phyloP scores from a whole-genome alignment of 768 basidiomycete species.

The Calocybe indica region DNA sequence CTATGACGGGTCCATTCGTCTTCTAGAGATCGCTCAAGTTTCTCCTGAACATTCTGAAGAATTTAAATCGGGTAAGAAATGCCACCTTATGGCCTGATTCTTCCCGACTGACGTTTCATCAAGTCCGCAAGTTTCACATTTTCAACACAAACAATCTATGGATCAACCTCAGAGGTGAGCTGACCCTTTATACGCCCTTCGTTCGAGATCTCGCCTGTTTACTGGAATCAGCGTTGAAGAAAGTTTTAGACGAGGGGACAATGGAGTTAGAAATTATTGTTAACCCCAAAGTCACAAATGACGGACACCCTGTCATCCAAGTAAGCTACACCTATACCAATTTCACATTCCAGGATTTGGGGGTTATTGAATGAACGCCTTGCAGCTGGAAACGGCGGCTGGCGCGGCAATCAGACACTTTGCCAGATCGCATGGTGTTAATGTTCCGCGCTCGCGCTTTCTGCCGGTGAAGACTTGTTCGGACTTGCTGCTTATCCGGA shows the following conservation, averaged over 20 bases:
- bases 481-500: slow-evolving; percentile 68
- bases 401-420: slow-evolving; percentile 95
- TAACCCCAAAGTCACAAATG: slow-evolving; percentile 84
- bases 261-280: slow-evolving; percentile 95
- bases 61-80: slow-evolving; percentile 67
- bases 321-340: slow-evolving; percentile 16
- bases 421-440: slow-evolving; percentile 52
- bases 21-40: slow-evolving; percentile 93
- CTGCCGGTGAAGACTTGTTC: slow-evolving; percentile 71
- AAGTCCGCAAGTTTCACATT: slow-evolving; percentile 88
- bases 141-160: slow-evolving; percentile 86
- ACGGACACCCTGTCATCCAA: slow-evolving; percentile 83
- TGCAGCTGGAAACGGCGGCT: slow-evolving; percentile 83
- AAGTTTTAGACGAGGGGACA: slow-evolving; percentile 78
- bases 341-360: not conserved
- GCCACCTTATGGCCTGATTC: not conserved
- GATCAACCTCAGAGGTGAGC: slow-evolving; percentile 67
- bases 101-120: slow-evolving; percentile 1
- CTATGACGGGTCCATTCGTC: slow-evolving; percentile 81
- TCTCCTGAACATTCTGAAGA: slow-evolving; percentile 91
- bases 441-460: slow-evolving; percentile 80
- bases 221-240: slow-evolving; percentile 64
- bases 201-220: not conserved
- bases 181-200: slow-evolving; percentile 6
- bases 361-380: slow-evolving; percentile 12